Base-by-base conservation (phyloP, 192 early-diverging fungal genomes). In the Entomortierella chlamydospora region DNA sequence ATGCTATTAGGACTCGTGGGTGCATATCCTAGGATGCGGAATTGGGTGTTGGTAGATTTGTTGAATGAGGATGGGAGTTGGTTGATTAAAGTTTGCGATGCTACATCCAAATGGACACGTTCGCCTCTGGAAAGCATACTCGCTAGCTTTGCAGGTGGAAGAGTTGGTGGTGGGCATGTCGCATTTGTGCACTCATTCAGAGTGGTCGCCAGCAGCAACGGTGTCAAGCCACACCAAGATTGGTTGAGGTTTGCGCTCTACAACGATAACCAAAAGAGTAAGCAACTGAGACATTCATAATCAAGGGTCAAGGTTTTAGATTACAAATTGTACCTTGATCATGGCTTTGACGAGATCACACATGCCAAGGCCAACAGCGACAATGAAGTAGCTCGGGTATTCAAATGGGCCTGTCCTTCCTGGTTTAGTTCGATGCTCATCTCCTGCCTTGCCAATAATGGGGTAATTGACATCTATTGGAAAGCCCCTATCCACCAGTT, bases 311-410 rank as follows among this genome's bases (percentile, higher is more conserved):
- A n/a, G n/a, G n/a, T n/a, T n/a, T n/a, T n/a, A n/a, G n/a, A n/a
- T n/a, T n/a, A n/a, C n/a, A n/a, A n/a, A n/a, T 37, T 37, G 34
- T 76, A 83, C 82, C 77, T 81, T 80, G 58, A 81, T 69, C 82
- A 83, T 83, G 18, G 72, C 57, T 23, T 55, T 73, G 42, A 81
- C 82, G 11, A 83, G 68, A 23, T 81, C 57, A 31, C 63, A 34
- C 68, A 83, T 72, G 31, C 82, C 82, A 23, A 83, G 68, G 15
- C 71, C 68, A 17, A 83, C 77, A 1, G 82, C 82, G 7, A 83
- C 72, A 45, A 81, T 81, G 63, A 83, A 83, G 53, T 83, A 83
- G 39, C 77, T 81, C 0, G 82, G 82, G 52, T 81, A 81, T 64
- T 83, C 73, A 43, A 83, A 81, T 15, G 68, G 72, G 37, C 76